Evolutionary conservation across 805 yeast genomes (phyloP), one percentile per base, ranked within the genome.

Genomic region (Maudiozyma barnettii): DNA sequence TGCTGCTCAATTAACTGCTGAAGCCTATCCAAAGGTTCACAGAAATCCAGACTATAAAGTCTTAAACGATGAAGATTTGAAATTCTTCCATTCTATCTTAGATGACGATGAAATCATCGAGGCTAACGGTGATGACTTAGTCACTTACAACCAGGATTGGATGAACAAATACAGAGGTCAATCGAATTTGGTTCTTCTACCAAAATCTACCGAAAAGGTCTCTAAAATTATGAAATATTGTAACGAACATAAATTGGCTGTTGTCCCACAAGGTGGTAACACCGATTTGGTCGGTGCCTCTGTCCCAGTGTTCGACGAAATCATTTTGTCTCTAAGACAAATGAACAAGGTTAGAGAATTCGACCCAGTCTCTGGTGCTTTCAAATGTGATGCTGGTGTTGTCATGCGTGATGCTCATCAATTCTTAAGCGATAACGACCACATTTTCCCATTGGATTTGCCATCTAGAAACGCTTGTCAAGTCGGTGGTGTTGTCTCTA

Each of bases 391-490:
- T 64, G 88, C 97, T 23, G 98, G 98, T 56, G 79, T 89, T 37
- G 82, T 90, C 48, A 73, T 90, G 58, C 96, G 90, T 63, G 76
- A 70, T 54, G 96, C 95, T 13, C 96, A 90, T 67, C 73, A 74
- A 46, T 87, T 62, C 59, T 68, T 90, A 47, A 81, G 83, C 18
- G 93, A 86, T 48, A 70, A 78, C 16, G 95, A 93, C 2, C 84
- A 84, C 66, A 85, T 90, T 47, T 90, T 89, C 74, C 98, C 98
- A 29, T 72, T 90, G 44, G 98, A 90, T 64, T 71, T 90, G 51
- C 97, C 97, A 48, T 97, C 98, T 36, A 90, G 91, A 69, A 97
- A 97, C 13, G 86, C 96, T 2, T 91, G 97, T 63, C 95, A 87
- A 57, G 82, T 91, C 53, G 97, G 97, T 55, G 98, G 97, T 53